Percentiles rank a stretch among this genome's conserved stretches.
Conservation (phyloP, 139 green algal species). For the Edaphochlamys debaryana region DNA sequence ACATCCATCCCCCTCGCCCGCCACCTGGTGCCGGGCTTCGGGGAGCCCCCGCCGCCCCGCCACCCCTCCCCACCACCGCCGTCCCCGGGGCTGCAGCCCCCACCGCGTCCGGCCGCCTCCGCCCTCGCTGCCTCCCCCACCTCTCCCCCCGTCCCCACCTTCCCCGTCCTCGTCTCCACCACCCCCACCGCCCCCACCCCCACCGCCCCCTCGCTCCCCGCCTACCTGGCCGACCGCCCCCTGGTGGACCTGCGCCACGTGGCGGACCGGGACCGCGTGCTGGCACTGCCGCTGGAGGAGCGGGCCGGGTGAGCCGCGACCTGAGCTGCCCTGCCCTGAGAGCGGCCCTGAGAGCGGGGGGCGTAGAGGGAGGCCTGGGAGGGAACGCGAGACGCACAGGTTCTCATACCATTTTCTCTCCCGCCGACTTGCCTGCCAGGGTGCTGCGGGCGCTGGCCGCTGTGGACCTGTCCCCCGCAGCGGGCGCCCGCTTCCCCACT, state of each 20-base stretch:
- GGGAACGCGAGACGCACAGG: too few relatives aligned
- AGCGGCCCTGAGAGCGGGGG: too few relatives aligned
- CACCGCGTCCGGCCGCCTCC: too few relatives aligned
- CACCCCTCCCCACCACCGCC: neutral
- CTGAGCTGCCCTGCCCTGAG: too few relatives aligned
- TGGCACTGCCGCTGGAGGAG: neutral
- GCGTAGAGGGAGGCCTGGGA: too few relatives aligned
- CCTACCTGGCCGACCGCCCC: conserved; percentile 24
- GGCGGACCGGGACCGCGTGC: neutral
- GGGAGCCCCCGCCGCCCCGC: neutral
- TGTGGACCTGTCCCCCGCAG: neutral
- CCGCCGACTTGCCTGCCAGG: too few relatives aligned
- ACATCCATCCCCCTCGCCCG: conserved; percentile 31
- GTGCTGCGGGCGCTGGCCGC: neutral
- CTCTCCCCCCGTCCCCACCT: conserved; percentile 23
- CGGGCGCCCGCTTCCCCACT: neutral
- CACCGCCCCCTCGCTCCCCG: neutral
- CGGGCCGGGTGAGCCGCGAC: conserved; percentile 18
- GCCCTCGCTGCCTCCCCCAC: too few relatives aligned
- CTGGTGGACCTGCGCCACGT: conserved; percentile 15
- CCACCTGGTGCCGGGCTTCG: conserved; percentile 27
- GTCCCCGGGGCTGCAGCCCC: too few relatives aligned
- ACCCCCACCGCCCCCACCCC: too few relatives aligned
- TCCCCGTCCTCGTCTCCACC: too few relatives aligned
- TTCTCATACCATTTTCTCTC: too few relatives aligned